Evolutionary conservation across 192 early-diverging fungal genomes (phyloP), one percentile per base, ranked within the genome.

Genomic region (Coemansia asiatica): DNA sequence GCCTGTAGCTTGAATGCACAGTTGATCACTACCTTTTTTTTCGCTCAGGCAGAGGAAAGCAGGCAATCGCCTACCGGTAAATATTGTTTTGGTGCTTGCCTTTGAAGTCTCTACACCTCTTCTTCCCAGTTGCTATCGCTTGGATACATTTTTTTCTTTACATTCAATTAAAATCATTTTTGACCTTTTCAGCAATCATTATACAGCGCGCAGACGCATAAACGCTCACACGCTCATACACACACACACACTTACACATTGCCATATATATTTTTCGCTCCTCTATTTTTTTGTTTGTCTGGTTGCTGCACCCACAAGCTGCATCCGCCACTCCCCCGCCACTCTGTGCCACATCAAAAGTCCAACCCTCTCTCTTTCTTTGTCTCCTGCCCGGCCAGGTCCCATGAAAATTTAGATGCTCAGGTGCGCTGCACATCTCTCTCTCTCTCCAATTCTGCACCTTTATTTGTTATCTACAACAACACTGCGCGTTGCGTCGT

Each of bases 21-120:
- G 40, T 44, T 44, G 40, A 44, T 44, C 40, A 44, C 40, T 44
- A 16, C 40, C 40, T 44, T 44, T 44, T 44, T 44, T 44, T 33
- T 33, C 31, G 40, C 10, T 16, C 8, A 44, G 15, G 40, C 40
- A 44, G 15, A 44, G 40, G 40, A 44, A 44, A 44, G 15, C 40
- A 8, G 40, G 40, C 6, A 44, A 44, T 16, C 15, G 15, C 40
- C 15, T 44, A 13, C 40, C 8, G n/a, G n/a, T n/a, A n/a, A 44
- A 16, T 44, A 13, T 13, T 2, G 8, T 44, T 44, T 44, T 44
- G 40, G 10, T 13, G 40, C 40, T 12, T 44, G 40, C 15, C 40
- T 44, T 44, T 44, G 40, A 44, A 16, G 40, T 44, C 15, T 44
- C 40, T 44, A 44, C 10, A 16, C 40, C 15, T 44, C 40, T 44